These are phyloP conservation scores for Lentinula aciculospora DNA, from an alignment of 768 basidiomycete genomes.

Conservation along the genomic window DNA sequence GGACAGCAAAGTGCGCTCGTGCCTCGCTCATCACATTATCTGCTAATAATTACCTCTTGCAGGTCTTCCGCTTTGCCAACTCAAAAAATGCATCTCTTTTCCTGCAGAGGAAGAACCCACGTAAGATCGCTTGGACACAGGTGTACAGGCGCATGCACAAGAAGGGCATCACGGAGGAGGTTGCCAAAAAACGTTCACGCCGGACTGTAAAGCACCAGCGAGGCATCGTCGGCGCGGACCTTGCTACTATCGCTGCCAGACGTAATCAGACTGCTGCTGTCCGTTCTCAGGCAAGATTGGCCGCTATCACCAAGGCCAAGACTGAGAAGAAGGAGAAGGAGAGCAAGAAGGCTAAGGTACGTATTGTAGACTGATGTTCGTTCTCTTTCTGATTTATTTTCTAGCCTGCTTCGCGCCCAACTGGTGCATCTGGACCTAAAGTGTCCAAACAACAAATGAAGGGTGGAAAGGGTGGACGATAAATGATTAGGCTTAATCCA, in stretches of 20 bases:
- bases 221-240: conserved; percentile 96
- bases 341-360: conserved; percentile 80
- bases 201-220: conserved; percentile 97
- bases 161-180: conserved; percentile 99
- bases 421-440: conserved; percentile 62
- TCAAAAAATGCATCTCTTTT: conserved; percentile 96
- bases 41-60: not conserved
- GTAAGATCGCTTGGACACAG: conserved; percentile 97
- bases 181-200: conserved; percentile 97
- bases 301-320: conserved; percentile 93
- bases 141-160: conserved; percentile 98
- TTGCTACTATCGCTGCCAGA: conserved; percentile 84
- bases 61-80: conserved; percentile 94
- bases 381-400: conserved; percentile 2
- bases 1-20: conserved; percentile 77
- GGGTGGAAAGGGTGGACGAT: conserved; percentile 78
- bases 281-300: conserved; percentile 72
- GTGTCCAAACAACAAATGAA: conserved; percentile 97
- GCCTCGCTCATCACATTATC: not conserved
- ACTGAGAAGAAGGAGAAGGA: conserved; percentile 96
- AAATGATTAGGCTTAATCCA: conserved; percentile 19
- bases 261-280: conserved; percentile 88
- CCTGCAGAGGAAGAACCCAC: conserved; percentile 99
- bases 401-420: conserved; percentile 50
- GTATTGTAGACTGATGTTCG: conserved; percentile 8